Evolutionary conservation across 345 rosid species (phyloP), one percentile per base, ranked within the genome.

Genomic region (Carallia brachiata): DNA sequence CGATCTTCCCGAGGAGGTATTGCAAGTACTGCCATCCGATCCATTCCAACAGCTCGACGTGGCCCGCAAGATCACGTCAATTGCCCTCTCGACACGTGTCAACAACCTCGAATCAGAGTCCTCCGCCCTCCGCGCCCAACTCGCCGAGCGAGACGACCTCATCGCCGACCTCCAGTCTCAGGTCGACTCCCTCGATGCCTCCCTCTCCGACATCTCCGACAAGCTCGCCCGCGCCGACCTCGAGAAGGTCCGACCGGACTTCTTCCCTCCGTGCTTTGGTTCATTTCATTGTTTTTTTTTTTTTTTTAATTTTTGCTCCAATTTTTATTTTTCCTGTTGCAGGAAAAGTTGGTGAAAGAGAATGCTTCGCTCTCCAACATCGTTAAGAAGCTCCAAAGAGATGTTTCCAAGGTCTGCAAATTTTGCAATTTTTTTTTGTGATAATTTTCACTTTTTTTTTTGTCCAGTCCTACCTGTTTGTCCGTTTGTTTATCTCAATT

Each of bases 11-110:
- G 89, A 90, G 37, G 98, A 88, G 77, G 75, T 94, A 0, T 71
- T 91, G 71, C 74, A 75, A 75, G 79, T 86, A 8, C 63, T 94
- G 71, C 98, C 98, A n/a, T 77, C 95, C 7, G 97, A 94, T 88
- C 98, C 97, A 0, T 94, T 87, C 75, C 89, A 91, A 27, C 98
- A 94, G 70, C 95, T 94, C 17, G 98, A 94, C 75, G 89, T 94
- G 76, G 98, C 98, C 52, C 97, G 98, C 60, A 94, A 91, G 53
- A 94, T 91, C 90, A 94, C 97, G 18, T 94, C 98, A 75, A 75
- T 94, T 70, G 98, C 98, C 27, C 89, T 94, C 73, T 78, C 96
- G 28, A 78, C 96, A 34, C 97, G 98, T 65, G 88, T 94, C 82
- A 88, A 92, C 6, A 63, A 84, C 19, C 97, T 94, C 62, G 98